Percentiles rank a stretch among this genome's conserved stretches.
phyloP scores from a whole-genome alignment of 495 filamentous ascomycete genomes.

The Pseudomonodictys pantanalensis region DNA sequence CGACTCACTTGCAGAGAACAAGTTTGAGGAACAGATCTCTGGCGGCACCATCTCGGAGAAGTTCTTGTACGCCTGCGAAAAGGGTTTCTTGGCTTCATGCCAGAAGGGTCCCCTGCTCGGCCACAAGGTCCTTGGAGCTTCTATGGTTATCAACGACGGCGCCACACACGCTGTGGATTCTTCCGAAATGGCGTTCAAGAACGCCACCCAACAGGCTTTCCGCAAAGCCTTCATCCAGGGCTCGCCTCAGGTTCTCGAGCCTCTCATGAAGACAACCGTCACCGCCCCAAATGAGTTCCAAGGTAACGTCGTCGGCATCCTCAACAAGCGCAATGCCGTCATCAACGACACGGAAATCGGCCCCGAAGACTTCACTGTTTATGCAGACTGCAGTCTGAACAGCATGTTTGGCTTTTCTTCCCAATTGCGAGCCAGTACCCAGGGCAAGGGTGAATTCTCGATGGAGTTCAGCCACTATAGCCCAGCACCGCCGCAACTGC shows the following conservation, averaged over 20 bases:
- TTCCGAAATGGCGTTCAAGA: conserved; percentile 97
- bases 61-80: conserved; percentile 91
- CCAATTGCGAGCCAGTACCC: conserved; percentile 86
- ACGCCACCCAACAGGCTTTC: conserved; percentile 94
- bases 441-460: conserved; percentile 97
- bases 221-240: conserved; percentile 84
- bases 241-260: conserved; percentile 80
- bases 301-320: conserved; percentile 85
- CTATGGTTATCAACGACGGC: conserved; percentile 94
- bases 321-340: conserved; percentile 95
- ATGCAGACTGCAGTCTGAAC: conserved; percentile 88
- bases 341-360: conserved; percentile 97
- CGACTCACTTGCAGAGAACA: conserved; percentile 65
- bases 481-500: conserved; percentile 79
- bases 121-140: conserved; percentile 84
- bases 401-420: conserved; percentile 96
- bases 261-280: conserved; percentile 96
- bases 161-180: conserved; percentile 98
- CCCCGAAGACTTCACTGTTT: conserved; percentile 90
- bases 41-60: conserved; percentile 95
- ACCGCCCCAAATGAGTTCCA: conserved; percentile 97
- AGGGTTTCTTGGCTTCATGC: conserved; percentile 85
- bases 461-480: conserved; percentile 99
- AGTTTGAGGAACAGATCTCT: conserved; percentile 80
- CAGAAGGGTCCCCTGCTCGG: conserved; percentile 88